Evolutionary conservation across 2,329 filamentous ascomycete genomes (phyloP).

Genomic region (Blastomyces gilchristii): DNA sequence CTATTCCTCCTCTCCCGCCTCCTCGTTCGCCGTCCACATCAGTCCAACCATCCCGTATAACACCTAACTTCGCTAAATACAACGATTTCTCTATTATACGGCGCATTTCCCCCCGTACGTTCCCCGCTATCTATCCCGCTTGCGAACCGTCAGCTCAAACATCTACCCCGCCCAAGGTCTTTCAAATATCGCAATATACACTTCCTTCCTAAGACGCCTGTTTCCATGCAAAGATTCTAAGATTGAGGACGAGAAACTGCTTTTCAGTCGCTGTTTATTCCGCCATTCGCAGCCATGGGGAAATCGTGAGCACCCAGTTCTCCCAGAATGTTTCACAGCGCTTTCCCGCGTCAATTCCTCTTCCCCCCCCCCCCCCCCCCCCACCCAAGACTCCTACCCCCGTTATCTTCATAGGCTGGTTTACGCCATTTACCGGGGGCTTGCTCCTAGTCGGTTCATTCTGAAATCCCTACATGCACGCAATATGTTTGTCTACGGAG

Average conservation of each 20-base stretch:
- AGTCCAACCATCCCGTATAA: neutral
- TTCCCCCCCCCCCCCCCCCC: neutral
- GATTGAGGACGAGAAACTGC: neutral
- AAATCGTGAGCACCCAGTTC: constrained; percentile 4
- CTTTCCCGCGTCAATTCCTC: neutral
- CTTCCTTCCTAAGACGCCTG: too few species aligned
- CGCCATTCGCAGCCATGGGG: constrained; percentile 1
- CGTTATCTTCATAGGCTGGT: neutral
- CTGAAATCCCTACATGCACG: neutral
- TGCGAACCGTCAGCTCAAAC: neutral
- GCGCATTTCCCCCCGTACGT: neutral
- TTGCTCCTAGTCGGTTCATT: neutral
- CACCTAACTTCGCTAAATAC: neutral
- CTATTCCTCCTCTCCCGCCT: neutral
- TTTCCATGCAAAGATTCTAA: constrained; percentile 2
- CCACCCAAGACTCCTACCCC: neutral
- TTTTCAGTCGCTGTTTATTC: neutral
- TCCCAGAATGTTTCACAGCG: neutral
- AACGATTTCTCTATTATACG: neutral
- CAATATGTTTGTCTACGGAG: neutral
- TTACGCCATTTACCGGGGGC: neutral
- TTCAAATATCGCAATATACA: neutral
- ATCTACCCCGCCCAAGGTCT: neutral
- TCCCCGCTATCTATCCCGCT: neutral
- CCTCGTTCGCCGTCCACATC: neutral